phyloP scores from a whole-genome alignment of 2,329 filamentous ascomycete species.

The Fusarium sp. region DNA sequence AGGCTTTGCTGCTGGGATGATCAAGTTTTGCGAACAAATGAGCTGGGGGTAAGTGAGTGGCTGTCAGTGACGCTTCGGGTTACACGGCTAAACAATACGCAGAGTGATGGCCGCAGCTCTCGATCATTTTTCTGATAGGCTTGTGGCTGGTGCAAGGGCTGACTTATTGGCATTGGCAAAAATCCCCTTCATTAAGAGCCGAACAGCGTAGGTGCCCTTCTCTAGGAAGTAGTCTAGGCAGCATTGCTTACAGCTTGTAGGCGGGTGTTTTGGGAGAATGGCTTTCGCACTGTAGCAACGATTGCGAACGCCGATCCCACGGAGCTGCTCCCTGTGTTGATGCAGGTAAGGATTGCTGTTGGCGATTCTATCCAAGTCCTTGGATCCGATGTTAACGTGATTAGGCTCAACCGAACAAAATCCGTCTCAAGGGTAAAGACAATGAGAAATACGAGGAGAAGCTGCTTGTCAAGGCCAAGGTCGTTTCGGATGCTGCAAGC shows the following conservation, averaged over 20 bases:
- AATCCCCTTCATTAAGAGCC: conserved; percentile 79
- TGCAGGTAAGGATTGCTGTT: conserved; percentile 62
- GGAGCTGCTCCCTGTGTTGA: conserved; percentile 75
- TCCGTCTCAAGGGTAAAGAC: conserved; percentile 62
- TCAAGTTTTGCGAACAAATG: conserved; percentile 83
- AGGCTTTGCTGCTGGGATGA: conserved; percentile 80
- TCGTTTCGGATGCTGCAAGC: conserved; percentile 75
- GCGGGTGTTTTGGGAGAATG: conserved; percentile 77
- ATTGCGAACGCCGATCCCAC: conserved; percentile 74
- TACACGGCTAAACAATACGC: conserved; percentile 25
- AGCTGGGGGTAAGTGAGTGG: conserved; percentile 68
- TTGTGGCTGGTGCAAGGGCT: conserved; percentile 75
- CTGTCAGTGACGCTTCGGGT: not conserved
- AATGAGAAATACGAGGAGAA: conserved; percentile 70
- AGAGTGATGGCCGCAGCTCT: conserved; percentile 75
- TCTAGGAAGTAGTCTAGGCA: not conserved
- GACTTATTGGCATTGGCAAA: conserved; percentile 76
- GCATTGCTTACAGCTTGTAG: conserved; percentile 35
- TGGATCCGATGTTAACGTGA: not conserved
- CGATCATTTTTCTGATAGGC: conserved; percentile 78
- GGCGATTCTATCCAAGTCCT: not conserved
- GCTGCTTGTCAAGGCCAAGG: conserved; percentile 70
- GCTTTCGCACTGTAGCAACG: conserved; percentile 72
- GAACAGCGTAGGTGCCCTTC: conserved; percentile 66
- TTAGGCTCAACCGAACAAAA: conserved; percentile 73